Percentiles rank a stretch among this genome's conserved stretches.
phyloP scores from a whole-genome alignment of 176 grass and related monocot genomes.

The Cenchrus purpureus region DNA sequence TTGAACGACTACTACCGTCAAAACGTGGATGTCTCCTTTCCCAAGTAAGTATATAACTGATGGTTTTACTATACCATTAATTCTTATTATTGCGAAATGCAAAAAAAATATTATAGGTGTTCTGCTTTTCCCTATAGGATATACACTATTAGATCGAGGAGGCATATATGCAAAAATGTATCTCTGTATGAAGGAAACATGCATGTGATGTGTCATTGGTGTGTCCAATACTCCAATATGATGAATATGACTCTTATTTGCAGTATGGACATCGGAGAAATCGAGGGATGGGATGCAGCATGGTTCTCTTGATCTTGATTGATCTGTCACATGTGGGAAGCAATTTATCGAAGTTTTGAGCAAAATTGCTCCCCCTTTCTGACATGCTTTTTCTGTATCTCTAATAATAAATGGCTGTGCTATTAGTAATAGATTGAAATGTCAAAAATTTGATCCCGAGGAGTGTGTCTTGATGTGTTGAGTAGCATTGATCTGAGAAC shows the following conservation, averaged over 20 bases:
- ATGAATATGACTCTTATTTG: constrained; percentile 17
- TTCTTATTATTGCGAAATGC: not conserved
- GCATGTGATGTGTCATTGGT: not conserved
- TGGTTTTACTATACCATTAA: not conserved
- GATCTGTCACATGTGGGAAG: not conserved
- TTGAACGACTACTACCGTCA: constrained; percentile 41
- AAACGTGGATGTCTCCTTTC: constrained; percentile 53
- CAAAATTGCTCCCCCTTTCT: constrained; percentile 32
- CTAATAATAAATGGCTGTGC: constrained; percentile 18
- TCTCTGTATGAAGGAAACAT: not conserved
- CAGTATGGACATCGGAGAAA: constrained; percentile 71
- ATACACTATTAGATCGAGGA: not conserved
- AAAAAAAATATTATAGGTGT: not conserved
- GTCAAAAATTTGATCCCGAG: not conserved
- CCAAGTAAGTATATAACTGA: constrained; percentile 53
- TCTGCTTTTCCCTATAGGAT: not conserved
- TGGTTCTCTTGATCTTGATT: constrained; percentile 56
- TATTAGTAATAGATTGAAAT: constrained; percentile 25
- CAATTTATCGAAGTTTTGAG: constrained; percentile 30
- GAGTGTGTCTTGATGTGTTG: not conserved
- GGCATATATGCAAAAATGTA: not conserved
- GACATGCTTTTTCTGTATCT: constrained; percentile 35
- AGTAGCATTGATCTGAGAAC: constrained; percentile 1
- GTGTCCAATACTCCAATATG: not conserved
- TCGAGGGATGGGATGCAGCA: constrained; percentile 72